These are phyloP conservation scores for Sergeia podlipaevii DNA, from an alignment of 208 protist species.

Conservation along the genomic window DNA sequence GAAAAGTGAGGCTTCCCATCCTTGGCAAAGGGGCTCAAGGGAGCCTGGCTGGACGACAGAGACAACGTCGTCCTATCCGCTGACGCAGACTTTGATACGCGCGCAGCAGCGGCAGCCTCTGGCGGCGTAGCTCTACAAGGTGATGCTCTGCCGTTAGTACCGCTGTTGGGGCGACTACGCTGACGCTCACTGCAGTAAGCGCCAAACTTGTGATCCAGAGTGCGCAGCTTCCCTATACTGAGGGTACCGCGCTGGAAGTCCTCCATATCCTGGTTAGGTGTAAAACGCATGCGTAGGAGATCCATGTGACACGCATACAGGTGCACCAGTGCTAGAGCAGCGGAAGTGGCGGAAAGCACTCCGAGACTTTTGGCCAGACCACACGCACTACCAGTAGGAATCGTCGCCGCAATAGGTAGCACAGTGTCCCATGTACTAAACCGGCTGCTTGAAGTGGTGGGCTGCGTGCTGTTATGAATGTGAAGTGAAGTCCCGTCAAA, in stretches of 20 bases:
- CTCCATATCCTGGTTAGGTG: slow-evolving; percentile 28
- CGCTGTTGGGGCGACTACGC: background rate
- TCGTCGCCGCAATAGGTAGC: slow-evolving; percentile 67
- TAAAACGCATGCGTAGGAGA: slow-evolving; percentile 58
- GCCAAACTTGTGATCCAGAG: slow-evolving; percentile 18
- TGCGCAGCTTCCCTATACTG: slow-evolving; percentile 6
- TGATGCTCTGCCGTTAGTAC: background rate
- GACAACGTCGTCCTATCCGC: too few species aligned
- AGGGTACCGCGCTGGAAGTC: slow-evolving; percentile 17
- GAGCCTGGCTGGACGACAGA: background rate
- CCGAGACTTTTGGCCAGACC: slow-evolving; percentile 79
- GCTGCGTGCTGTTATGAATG: too few species aligned
- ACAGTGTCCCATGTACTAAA: slow-evolving; percentile 46
- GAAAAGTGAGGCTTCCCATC: slow-evolving; percentile 40
- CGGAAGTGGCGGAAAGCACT: slow-evolving; percentile 33
- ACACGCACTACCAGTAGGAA: slow-evolving; percentile 79
- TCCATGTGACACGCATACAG: slow-evolving; percentile 52
- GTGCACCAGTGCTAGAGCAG: slow-evolving; percentile 67
- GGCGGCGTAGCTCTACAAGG: background rate
- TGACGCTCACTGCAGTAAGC: slow-evolving; percentile 8
- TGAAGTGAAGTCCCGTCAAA: too few species aligned
- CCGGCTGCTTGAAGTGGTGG: too few species aligned
- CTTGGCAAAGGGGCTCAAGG: slow-evolving; percentile 29
- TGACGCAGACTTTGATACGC: too few species aligned
- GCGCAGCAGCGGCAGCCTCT: too few species aligned